Conservation (phyloP, 305 asterid genomes). For the Stenogyne calaminthoides region DNA sequence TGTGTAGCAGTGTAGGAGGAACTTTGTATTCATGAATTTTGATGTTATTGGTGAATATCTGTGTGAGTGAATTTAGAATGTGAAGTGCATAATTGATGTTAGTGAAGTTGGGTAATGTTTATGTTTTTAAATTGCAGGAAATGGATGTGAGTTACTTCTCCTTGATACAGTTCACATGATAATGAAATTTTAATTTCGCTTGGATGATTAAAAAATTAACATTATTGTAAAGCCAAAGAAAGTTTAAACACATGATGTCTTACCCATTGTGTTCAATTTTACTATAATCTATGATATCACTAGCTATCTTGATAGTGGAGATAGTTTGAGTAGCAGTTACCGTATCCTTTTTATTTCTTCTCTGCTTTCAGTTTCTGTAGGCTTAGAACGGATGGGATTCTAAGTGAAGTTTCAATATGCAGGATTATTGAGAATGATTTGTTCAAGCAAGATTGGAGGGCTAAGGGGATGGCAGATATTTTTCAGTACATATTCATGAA, state of each 20-base stretch:
- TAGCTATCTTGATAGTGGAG: too few species aligned
- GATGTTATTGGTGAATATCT: not conserved
- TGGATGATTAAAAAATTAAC: not conserved
- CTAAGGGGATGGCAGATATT: slow-evolving; percentile 53
- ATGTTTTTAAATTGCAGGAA: not conserved
- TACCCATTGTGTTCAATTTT: not conserved
- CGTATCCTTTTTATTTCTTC: not conserved
- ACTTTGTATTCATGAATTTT: not conserved
- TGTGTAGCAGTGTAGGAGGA: not conserved
- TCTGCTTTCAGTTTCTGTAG: not conserved
- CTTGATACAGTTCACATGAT: not conserved
- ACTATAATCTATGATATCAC: not conserved
- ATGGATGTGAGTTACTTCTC: not conserved
- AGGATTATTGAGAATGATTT: slow-evolving; percentile 75
- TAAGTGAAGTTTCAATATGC: slow-evolving; percentile 12
- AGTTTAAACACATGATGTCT: not conserved
- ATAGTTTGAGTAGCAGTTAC: too few species aligned
- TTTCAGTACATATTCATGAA: slow-evolving; percentile 67
- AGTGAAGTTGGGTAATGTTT: not conserved
- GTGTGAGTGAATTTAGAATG: not conserved
- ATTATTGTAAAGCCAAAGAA: not conserved
- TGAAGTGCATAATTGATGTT: not conserved
- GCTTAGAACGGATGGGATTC: slow-evolving; percentile 35
- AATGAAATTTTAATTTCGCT: not conserved
- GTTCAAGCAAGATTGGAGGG: slow-evolving; percentile 87